Evolutionary conservation across 495 filamentous ascomycete species (phyloP).

Genomic region (Penicillium mononematosum): DNA sequence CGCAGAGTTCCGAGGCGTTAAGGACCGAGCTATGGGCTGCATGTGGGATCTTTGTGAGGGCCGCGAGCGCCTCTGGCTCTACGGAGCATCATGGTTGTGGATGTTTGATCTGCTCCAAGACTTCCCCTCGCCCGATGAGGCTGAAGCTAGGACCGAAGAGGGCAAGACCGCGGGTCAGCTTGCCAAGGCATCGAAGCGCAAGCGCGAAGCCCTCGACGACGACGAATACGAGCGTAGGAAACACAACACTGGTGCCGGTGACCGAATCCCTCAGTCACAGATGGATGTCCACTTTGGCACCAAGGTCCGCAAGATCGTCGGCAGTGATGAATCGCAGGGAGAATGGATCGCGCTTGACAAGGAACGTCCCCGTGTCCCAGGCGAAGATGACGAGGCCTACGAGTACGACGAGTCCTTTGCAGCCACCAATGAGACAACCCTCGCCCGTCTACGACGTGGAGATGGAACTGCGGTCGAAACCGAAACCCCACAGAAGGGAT

Average conservation of each 20-base stretch:
- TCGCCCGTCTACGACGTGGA: constrained; percentile 40
- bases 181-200: constrained; percentile 42
- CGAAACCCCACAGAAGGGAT: constrained; percentile 32
- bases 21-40: constrained; percentile 76
- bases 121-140: constrained; percentile 48
- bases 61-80: constrained; percentile 75
- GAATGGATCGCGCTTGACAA: constrained; percentile 48
- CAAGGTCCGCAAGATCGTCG: constrained; percentile 54
- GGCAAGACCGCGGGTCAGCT: constrained; percentile 23
- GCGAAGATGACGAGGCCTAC: constrained; percentile 48
- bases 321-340: constrained; percentile 39
- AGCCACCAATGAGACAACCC: constrained; percentile 29
- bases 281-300: constrained; percentile 56
- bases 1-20: constrained; percentile 62
- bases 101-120: constrained; percentile 86
- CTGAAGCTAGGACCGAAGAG: constrained; percentile 25
- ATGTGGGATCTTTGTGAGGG: constrained; percentile 70
- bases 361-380: constrained; percentile 41
- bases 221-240: constrained; percentile 39
- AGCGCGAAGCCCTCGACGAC: constrained; percentile 41
- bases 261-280: constrained; percentile 57
- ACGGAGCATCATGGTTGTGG: constrained; percentile 80
- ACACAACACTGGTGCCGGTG: constrained; percentile 57
- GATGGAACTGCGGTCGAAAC: constrained; percentile 36
- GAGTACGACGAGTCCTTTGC: constrained; percentile 40